A percentile compares a stretch with the other conserved stretches of the same genome.
Evolutionary conservation across 2,329 filamentous ascomycete species (phyloP).

Genomic region (Cladosporium sp.): DNA sequence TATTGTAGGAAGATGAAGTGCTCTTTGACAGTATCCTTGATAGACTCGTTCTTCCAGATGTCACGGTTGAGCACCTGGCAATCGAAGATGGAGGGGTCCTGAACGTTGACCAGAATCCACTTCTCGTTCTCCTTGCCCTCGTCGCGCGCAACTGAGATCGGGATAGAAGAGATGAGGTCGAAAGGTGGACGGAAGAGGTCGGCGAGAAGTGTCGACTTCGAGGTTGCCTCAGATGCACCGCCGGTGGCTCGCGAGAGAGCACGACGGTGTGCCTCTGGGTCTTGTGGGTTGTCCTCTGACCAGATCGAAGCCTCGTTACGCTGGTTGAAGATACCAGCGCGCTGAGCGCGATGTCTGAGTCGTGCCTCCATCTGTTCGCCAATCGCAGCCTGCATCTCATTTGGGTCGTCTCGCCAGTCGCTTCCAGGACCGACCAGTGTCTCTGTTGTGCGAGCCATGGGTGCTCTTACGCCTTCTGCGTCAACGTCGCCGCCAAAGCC

Average conservation of each 20-base stretch:
- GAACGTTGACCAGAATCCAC: constrained; percentile 94
- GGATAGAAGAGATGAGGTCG: constrained; percentile 76
- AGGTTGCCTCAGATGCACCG: constrained; percentile 64
- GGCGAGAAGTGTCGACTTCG: constrained; percentile 76
- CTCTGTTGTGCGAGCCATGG: constrained; percentile 88
- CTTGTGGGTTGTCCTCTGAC: constrained; percentile 53
- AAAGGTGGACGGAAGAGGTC: constrained; percentile 92
- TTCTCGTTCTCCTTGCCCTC: constrained; percentile 86
- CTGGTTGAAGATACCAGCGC: constrained; percentile 70
- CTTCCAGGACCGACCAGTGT: constrained; percentile 77
- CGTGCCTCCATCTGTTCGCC: constrained; percentile 61
- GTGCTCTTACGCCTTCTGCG: constrained; percentile 74
- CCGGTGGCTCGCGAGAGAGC: constrained; percentile 63
- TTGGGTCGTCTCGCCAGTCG: constrained; percentile 56
- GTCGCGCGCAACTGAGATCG: constrained; percentile 83
- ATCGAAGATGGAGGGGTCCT: constrained; percentile 90
- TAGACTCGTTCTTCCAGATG: constrained; percentile 84
- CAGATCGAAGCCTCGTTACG: constrained; percentile 59
- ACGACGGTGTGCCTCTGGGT: constrained; percentile 53
- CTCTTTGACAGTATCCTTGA: constrained; percentile 79
- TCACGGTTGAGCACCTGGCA: constrained; percentile 94
- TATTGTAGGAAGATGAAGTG: constrained; percentile 97
- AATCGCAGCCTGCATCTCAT: constrained; percentile 62
- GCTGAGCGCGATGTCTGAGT: constrained; percentile 24
- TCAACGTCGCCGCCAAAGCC: constrained; percentile 42